A percentile compares a stretch with the other conserved stretches of the same genome.
Conservation (phyloP, 208 protist species). For the Acanthamoeba triangularis region DNA sequence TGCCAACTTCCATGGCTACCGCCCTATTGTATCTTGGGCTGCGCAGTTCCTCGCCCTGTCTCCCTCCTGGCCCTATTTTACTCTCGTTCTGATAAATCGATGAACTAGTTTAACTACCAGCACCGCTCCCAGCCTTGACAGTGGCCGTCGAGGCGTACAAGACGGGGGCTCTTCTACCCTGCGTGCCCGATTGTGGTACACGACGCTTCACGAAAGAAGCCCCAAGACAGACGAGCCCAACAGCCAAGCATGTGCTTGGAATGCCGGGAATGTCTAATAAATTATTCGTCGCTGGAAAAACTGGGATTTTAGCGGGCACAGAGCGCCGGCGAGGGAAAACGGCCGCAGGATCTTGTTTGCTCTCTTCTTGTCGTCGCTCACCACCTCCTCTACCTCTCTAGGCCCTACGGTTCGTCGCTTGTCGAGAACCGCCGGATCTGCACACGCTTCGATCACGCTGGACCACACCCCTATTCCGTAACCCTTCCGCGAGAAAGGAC, state of each 20-base stretch:
- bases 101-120: conserved; percentile 44
- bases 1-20: conserved; percentile 21
- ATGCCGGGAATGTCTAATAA: too few relatives aligned
- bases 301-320: too few relatives aligned
- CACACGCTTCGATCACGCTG: not conserved
- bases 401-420: not conserved
- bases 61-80: conserved; percentile 25
- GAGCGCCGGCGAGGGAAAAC: too few relatives aligned
- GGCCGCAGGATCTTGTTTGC: not conserved
- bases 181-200: too few relatives aligned
- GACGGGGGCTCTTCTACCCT: not conserved
- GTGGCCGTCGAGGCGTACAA: not conserved
- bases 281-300: too few relatives aligned
- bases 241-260: too few relatives aligned
- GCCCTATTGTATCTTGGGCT: not conserved
- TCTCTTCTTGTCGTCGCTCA: not conserved
- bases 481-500: not conserved
- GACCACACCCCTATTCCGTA: not conserved
- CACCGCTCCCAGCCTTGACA: not conserved
- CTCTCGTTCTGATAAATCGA: conserved; percentile 46
- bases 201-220: too few relatives aligned
- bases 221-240: too few relatives aligned
- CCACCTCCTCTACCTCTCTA: not conserved
- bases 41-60: not conserved
- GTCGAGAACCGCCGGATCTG: not conserved